Evolutionary conservation across 768 basidiomycete genomes (phyloP), one percentile per base, ranked within the genome.

Genomic region (Hypholoma sublateritium): DNA sequence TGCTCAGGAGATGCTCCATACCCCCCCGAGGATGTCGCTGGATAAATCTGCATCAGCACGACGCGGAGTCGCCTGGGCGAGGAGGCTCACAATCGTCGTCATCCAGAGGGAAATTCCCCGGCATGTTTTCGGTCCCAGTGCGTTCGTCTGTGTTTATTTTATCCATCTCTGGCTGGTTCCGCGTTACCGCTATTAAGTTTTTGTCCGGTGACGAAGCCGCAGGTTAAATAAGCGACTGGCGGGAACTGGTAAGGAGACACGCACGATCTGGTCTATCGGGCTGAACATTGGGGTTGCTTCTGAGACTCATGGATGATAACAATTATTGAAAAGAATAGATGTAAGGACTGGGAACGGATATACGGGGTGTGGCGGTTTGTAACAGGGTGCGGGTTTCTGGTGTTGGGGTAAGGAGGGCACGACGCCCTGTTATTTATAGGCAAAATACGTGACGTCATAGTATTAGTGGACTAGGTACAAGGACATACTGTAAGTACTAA

Each of bases 11-110:
- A 24, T 3, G 59, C 51, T 5, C 59, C 59, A 28, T 60, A 59
- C 5, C 62, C 62, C 5, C 62, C 62, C n/a, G 59, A 60, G 6
- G 59, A 36, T 21, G 62, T 59, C 4, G 59, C 62, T 63, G 37
- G 19, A 24, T 21, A n/a, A 16, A 44, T 21, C 5, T 36, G 19
- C 6, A 2, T 35, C 8, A 34, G n/a, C 19, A 36, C 36, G 8
- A 22, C 21, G 6, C n/a, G 12, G 8, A 8, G 3, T n/a, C 3
- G 1, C n/a, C 16, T 9, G 16, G 22, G 5, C 7, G 1, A 24
- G 16, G 3, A 1, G 17, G 32, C 61, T 14, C 39, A 59, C 58
- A 49, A 22, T 55, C 57, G 25, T 46, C 51, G 7, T 44, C 37
- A 11, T 54, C 54, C n/a, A 19, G 36, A 11, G 62, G 58, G 24